phyloP scores from a whole-genome alignment of 306 rosid genomes.

The barrel medic (Medicago truncatula) region MtrunA17r5.0-ANR NC_053043.1:16086001-16086500 shows the following conservation, averaged over 20 bases:
- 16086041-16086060: no score
- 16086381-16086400: slow-evolving; percentile 55
- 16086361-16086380: slow-evolving; percentile 35
- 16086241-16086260: neutral
- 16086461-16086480: slow-evolving; percentile 69
- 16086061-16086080: no score
- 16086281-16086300: neutral
- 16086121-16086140: no score
- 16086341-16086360: slow-evolving; percentile 1
- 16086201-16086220: neutral
- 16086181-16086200: no score
- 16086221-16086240: no score
- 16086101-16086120: no score
- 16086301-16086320: neutral
- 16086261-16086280: neutral
- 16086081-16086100: no score
- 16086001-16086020: no score
- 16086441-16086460: slow-evolving; percentile 62
- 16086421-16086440: slow-evolving; percentile 83
- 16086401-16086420: slow-evolving; percentile 49
- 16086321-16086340: neutral
- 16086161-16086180: no score
- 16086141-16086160: neutral
- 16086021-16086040: no score
- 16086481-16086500: slow-evolving; percentile 64